Evolutionary conservation across 371 early-diverging fungal genomes (phyloP).

Genomic region (Chytridium lagenaria): DNA sequence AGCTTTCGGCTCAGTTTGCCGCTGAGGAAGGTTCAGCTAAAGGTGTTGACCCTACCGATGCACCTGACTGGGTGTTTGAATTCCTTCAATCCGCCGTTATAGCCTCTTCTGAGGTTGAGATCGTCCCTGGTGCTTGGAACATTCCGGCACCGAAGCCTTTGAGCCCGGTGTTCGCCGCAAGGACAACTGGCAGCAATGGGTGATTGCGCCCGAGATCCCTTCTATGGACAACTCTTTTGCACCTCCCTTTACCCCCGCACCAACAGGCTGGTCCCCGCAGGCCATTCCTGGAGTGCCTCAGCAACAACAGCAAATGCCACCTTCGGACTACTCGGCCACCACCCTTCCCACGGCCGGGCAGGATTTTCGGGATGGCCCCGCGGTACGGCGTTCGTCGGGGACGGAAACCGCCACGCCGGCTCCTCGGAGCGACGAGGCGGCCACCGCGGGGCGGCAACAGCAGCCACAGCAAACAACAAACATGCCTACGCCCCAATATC

Average conservation of each 20-base stretch:
- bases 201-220: slow-evolving; percentile 22
- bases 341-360: background rate
- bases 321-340: background rate
- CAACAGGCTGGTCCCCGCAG: background rate
- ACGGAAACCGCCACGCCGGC: background rate
- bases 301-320: slow-evolving; percentile 2
- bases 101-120: slow-evolving; percentile 40
- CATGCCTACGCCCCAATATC: slow-evolving; percentile 1
- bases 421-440: slow-evolving; percentile 15
- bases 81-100: slow-evolving; percentile 35
- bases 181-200: slow-evolving; percentile 52
- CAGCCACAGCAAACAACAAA: background rate
- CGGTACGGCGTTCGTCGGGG: slow-evolving; percentile 32
- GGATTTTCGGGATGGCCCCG: slow-evolving; percentile 42
- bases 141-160: slow-evolving; percentile 32
- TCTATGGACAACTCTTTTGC: background rate
- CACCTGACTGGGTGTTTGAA: slow-evolving; percentile 35
- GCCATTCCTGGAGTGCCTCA: background rate
- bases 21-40: slow-evolving; percentile 1
- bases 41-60: slow-evolving; percentile 24
- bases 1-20: slow-evolving; percentile 22
- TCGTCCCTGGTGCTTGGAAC: slow-evolving; percentile 28
- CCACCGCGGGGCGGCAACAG: slow-evolving; percentile 36
- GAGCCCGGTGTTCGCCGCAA: slow-evolving; percentile 35
- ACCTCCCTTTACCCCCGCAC: background rate